Conservation (phyloP, 805 yeast species). For the Wickerhamomyces hampshirensis region DNA sequence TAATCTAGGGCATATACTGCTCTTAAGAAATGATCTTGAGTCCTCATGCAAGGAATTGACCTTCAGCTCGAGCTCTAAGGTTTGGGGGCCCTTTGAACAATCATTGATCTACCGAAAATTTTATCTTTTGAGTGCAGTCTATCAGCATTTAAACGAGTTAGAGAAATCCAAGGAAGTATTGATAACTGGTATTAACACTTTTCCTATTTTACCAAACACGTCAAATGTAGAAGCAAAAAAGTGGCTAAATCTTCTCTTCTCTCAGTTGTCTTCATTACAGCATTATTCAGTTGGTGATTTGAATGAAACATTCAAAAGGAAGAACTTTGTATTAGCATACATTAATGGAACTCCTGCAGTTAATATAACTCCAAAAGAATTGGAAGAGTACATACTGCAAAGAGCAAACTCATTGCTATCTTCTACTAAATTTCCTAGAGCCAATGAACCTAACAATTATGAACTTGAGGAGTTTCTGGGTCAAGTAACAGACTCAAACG, state of each 20-base stretch:
- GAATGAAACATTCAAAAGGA: constrained; percentile 5
- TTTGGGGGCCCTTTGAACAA: not conserved
- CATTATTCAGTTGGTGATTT: constrained; percentile 3
- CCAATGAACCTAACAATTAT: constrained; percentile 30
- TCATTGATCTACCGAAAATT: constrained; percentile 11
- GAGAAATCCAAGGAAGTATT: constrained; percentile 3
- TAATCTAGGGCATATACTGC: not conserved
- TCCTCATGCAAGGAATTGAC: not conserved
- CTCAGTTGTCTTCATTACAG: constrained; percentile 2
- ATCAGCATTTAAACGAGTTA: constrained; percentile 1
- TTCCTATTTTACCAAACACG: constrained; percentile 9
- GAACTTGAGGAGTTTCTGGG: constrained; percentile 30
- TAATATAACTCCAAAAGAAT: constrained; percentile 2
- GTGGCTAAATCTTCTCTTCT: constrained; percentile 18
- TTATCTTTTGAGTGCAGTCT: constrained; percentile 8
- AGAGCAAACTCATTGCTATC: constrained; percentile 18
- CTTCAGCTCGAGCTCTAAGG: not conserved
- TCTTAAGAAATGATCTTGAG: not conserved
- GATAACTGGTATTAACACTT: constrained; percentile 12
- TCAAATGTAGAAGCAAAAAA: constrained; percentile 18
- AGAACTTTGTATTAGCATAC: constrained; percentile 16
- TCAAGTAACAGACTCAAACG: constrained; percentile 16
- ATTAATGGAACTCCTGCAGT: constrained; percentile 2
- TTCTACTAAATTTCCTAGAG: constrained; percentile 38
- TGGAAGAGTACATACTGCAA: constrained; percentile 8